Evolutionary conservation across 2,329 filamentous ascomycete genomes (phyloP), one percentile per base, ranked within the genome.

Genomic region (Simplicillium aogashimaense): DNA sequence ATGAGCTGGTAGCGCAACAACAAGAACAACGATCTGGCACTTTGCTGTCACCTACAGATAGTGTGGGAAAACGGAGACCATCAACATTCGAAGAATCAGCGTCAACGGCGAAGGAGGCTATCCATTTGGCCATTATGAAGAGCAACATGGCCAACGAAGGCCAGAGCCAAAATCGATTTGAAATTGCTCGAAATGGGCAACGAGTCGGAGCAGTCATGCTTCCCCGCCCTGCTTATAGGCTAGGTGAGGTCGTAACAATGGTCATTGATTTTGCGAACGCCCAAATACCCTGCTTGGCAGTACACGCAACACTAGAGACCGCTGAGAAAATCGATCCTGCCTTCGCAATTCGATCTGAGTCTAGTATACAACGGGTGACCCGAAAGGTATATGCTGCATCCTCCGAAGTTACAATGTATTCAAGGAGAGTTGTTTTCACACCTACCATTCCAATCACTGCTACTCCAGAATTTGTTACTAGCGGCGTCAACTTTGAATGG

Each of bases 381-480:
- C 77, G 88, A 13, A 87, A 85, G 50, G 74, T 89, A 3, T 79
- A 95, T 58, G 83, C 81, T 1, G 79, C 79, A 10, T 77, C 79
- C 25, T 86, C 86, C 17, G 88, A 95, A 58, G 87, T 85, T 28
- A 83, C 86, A 0, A 69, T 97, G 4, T 95, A 84, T 57, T 79
- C 88, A 2, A 75, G 83, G 7, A 74, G 87, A 37, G 71, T 90
- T 16, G 78, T 85, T 7, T 95, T 97, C 53, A 81, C 72, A 8
- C 84, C 88, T 0, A 83, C 86, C 0, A 88, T 98, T 37, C 92
- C 92, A 0, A 74, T 83, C 14, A 73, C 72, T 12, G 88, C 86
- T 1, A 95, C 89, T 1, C 92, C 92, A 0, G 88, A 92, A 47
- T 94, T 98, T 50, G 75, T 94, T 36, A 98, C 92, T 0, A 94